Evolutionary conservation across 805 yeast genomes (phyloP).

Genomic region (Blastobotrys muscicola): DNA sequence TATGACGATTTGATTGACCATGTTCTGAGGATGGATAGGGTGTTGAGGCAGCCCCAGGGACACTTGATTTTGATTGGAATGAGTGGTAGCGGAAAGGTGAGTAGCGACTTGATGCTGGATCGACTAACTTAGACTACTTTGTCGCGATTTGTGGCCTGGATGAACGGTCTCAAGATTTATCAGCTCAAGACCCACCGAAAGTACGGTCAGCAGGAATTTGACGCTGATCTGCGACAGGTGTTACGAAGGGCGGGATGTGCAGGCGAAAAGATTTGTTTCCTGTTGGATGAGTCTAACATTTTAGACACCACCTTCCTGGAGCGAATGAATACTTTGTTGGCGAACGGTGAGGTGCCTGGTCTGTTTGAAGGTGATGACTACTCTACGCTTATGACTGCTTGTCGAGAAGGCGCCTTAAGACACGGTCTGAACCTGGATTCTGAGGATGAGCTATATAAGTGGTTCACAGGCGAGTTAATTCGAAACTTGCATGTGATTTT

Average conservation of each 20-base stretch:
- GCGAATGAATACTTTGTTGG: constrained; percentile 85
- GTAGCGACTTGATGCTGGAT: too few relatives aligned
- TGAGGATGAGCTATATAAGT: constrained; percentile 56
- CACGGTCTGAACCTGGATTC: constrained; percentile 59
- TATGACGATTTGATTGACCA: constrained; percentile 68
- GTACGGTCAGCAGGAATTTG: constrained; percentile 58
- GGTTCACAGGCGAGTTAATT: constrained; percentile 66
- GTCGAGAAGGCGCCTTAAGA: constrained; percentile 46
- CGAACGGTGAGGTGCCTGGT: constrained; percentile 90
- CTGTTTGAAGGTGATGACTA: constrained; percentile 70
- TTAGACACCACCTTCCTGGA: constrained; percentile 73
- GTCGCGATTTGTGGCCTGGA: constrained; percentile 81
- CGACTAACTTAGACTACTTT: constrained; percentile 41
- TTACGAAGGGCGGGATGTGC: constrained; percentile 41
- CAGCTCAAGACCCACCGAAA: constrained; percentile 48
- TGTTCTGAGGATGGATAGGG: constrained; percentile 70
- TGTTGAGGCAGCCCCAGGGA: constrained; percentile 77
- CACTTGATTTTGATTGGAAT: constrained; percentile 81
- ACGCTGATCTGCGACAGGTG: constrained; percentile 45
- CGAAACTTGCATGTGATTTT: constrained; percentile 75
- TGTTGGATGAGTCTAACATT: constrained; percentile 74
- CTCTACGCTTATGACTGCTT: constrained; percentile 39
- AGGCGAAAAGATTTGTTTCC: constrained; percentile 57
- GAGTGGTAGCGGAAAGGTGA: constrained; percentile 63
- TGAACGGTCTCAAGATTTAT: constrained; percentile 59